Evolutionary conservation across 495 filamentous ascomycete species (phyloP), one percentile per base, ranked within the genome.

Genomic region (Hypoxylon subgilvum): DNA sequence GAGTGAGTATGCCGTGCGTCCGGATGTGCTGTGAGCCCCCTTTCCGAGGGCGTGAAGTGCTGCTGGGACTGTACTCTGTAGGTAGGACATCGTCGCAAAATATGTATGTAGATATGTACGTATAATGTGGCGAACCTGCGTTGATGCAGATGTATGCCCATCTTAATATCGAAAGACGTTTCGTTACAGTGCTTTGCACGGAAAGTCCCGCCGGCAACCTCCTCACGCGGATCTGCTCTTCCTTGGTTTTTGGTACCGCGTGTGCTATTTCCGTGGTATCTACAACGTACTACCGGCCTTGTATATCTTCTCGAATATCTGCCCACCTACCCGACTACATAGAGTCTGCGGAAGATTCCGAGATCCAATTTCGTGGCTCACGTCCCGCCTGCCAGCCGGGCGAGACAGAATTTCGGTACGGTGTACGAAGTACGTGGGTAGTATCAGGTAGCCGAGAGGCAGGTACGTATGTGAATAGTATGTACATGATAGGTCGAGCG

Each of bases 161-260:
- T 56, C 52, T 56, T 23, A 48, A 55, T 46, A 39, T 55, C 31
- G 17, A 27, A 23, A 21, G 19, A 30, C 10, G 19, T n/a, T n/a
- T 35, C 54, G 45, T 44, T 39, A 57, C 45, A n/a, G n/a, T n/a
- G n/a, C n/a, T n/a, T 50, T 39, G 39, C 14, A 9, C 54, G 54
- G 54, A 16, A 57, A 36, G 22, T 50, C 44, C 54, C 54, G 54
- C 6, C n/a, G n/a, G n/a, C n/a, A n/a, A n/a, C n/a, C n/a, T n/a
- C n/a, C n/a, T n/a, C n/a, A n/a, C n/a, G n/a, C n/a, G n/a, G n/a
- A 10, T 23, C 2, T 13, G 13, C 13, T n/a, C 22, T 30, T 13
- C 1, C 22, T 10, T 28, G n/a, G 19, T 17, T 45, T 28, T 45
- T n/a, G n/a, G n/a, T n/a, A n/a, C n/a, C n/a, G n/a, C n/a, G n/a